phyloP scores from a whole-genome alignment of 2,329 filamentous ascomycete genomes.

The Triangularia setosa region DNA sequence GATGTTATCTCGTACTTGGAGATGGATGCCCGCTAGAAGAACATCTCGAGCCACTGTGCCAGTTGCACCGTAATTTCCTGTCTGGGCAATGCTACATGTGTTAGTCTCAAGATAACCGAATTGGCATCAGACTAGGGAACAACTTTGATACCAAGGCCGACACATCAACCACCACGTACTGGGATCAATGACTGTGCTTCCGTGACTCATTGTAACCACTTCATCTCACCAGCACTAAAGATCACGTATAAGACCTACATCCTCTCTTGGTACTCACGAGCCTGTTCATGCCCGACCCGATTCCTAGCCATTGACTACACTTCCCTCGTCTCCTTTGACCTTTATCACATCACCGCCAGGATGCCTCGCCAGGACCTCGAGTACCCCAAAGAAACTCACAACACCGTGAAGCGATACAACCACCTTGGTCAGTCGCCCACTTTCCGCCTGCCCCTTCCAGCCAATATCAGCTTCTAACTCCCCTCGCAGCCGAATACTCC shows the following conservation, averaged over 20 bases:
- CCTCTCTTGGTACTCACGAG: neutral
- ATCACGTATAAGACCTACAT: neutral
- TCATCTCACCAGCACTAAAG: neutral
- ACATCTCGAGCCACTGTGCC: neutral
- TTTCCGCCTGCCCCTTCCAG: neutral
- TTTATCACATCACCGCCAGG: slow-evolving; percentile 19
- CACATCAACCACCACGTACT: neutral
- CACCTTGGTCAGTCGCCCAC: neutral
- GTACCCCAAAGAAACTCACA: slow-evolving; percentile 61
- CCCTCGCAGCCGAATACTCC: slow-evolving; percentile 57
- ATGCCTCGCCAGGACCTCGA: slow-evolving; percentile 46
- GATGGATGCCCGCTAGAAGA: neutral
- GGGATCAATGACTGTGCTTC: neutral
- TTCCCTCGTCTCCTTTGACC: neutral
- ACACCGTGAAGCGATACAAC: slow-evolving; percentile 61
- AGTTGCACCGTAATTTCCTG: neutral
- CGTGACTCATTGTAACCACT: neutral
- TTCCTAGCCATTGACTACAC: neutral
- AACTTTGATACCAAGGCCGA: neutral
- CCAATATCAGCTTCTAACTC: slow-evolving; percentile 4
- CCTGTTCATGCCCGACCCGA: neutral
- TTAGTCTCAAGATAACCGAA: neutral
- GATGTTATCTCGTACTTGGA: neutral
- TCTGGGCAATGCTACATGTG: neutral
- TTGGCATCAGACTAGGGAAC: neutral